Evolutionary conservation across 176 grass and related monocot species (phyloP).

Genomic region (Ananas comosus): DNA sequence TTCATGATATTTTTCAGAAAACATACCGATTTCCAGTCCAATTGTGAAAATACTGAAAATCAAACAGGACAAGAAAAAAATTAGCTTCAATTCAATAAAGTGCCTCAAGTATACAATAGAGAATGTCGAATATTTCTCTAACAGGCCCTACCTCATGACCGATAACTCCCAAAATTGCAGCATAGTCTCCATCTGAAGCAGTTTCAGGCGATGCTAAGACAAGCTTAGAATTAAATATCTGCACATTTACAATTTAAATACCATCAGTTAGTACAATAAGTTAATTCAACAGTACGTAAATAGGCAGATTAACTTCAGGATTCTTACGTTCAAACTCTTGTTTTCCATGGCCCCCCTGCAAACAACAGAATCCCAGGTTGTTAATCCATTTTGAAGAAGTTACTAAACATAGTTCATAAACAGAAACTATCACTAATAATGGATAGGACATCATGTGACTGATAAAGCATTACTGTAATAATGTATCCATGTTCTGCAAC

Average conservation of each 20-base stretch:
- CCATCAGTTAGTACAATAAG: conserved; percentile 27
- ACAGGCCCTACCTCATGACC: conserved; percentile 68
- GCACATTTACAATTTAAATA: conserved; percentile 28
- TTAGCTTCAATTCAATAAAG: conserved; percentile 5
- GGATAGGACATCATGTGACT: no score
- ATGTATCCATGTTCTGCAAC: no score
- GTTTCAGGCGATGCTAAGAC: conserved; percentile 91
- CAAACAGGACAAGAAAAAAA: conserved; percentile 21
- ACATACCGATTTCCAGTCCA: conserved; percentile 94
- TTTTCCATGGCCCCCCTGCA: conserved; percentile 99
- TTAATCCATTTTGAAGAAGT: neutral
- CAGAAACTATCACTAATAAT: neutral
- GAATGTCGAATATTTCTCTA: neutral
- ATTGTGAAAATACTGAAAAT: conserved; percentile 98
- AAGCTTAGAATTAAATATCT: conserved; percentile 99
- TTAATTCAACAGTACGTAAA: conserved; percentile 2
- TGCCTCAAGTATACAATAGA: neutral
- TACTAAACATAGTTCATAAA: neutral
- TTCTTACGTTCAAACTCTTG: conserved; percentile 93
- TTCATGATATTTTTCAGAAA: conserved; percentile 8
- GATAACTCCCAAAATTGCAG: conserved; percentile 90
- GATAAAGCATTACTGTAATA: no score
- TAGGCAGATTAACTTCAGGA: conserved; percentile 17
- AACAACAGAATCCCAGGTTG: conserved; percentile 7
- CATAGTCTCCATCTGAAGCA: conserved; percentile 96